A percentile compares a stretch with the other conserved stretches of the same genome.
Evolutionary conservation across 2,329 filamentous ascomycete genomes (phyloP).

Genomic region (Sclerotiophoma versabilis): DNA sequence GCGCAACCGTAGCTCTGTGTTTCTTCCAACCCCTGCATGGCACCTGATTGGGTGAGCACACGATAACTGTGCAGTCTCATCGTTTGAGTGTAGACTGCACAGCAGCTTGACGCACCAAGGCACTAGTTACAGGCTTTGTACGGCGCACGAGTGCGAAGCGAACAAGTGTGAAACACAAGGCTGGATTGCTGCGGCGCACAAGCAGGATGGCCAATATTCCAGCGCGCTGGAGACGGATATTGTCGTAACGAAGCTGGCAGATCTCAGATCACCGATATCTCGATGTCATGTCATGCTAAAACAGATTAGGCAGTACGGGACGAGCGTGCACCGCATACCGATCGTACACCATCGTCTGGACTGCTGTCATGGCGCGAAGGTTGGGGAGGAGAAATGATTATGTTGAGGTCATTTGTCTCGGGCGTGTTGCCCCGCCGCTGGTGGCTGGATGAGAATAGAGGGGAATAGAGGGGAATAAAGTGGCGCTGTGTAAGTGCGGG

Average conservation of each 20-base stretch:
- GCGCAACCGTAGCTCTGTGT: not conserved
- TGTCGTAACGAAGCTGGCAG: conserved; percentile 7
- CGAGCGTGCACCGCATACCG: not conserved
- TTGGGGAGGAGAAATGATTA: not conserved
- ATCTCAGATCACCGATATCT: conserved; percentile 1
- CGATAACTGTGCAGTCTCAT: conserved; percentile 5
- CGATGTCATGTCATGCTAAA: not conserved
- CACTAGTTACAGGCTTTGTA: not conserved
- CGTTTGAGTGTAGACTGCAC: not conserved
- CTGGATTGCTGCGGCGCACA: not conserved
- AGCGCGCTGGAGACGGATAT: conserved; percentile 5
- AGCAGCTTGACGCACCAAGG: not conserved
- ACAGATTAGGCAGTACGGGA: conserved; percentile 1
- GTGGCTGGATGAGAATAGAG: not conserved
- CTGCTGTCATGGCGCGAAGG: not conserved
- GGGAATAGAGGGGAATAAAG: not conserved
- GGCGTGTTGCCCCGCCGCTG: not conserved
- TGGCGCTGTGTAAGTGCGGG: not conserved
- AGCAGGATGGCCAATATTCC: conserved; percentile 5
- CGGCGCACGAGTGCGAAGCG: not conserved
- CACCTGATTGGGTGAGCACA: conserved; percentile 4
- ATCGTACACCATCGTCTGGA: not conserved
- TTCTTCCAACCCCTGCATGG: not conserved
- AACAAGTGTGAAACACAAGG: conserved; percentile 1
- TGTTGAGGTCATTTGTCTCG: conserved; percentile 6